phyloP scores from a whole-genome alignment of 352 stramenopile species.

The Pilasporangium apinafurcum region DNA sequence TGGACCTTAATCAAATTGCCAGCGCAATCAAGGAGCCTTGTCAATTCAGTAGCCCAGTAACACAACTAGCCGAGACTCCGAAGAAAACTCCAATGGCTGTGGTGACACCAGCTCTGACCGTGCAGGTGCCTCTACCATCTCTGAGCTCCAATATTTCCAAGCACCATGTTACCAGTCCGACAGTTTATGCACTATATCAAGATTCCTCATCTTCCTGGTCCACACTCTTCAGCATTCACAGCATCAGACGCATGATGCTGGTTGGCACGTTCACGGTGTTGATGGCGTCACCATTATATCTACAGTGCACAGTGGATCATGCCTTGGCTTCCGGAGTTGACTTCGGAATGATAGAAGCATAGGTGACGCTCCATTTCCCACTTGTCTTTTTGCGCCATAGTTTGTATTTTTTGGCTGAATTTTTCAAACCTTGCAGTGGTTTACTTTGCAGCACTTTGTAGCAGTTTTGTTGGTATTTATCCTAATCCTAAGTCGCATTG shows the following conservation, averaged over 20 bases:
- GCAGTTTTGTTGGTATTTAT: too few species aligned
- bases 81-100: background rate
- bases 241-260: constrained; percentile 1
- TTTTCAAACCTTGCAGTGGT: too few species aligned
- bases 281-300: background rate
- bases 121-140: background rate
- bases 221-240: background rate
- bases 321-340: too few species aligned
- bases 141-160: background rate
- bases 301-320: too few species aligned
- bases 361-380: too few species aligned
- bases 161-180: background rate
- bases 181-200: background rate
- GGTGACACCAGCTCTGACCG: background rate
- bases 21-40: background rate
- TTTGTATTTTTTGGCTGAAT: too few species aligned
- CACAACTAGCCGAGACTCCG: background rate
- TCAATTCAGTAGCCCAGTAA: background rate
- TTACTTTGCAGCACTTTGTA: too few species aligned
- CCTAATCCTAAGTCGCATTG: too few species aligned
- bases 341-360: too few species aligned
- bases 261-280: background rate
- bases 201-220: background rate
- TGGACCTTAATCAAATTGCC: background rate
- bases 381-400: too few species aligned